Evolutionary conservation across 805 yeast species (phyloP), one percentile per base, ranked within the genome.

Genomic region (Priceomyces fermenticarens): DNA sequence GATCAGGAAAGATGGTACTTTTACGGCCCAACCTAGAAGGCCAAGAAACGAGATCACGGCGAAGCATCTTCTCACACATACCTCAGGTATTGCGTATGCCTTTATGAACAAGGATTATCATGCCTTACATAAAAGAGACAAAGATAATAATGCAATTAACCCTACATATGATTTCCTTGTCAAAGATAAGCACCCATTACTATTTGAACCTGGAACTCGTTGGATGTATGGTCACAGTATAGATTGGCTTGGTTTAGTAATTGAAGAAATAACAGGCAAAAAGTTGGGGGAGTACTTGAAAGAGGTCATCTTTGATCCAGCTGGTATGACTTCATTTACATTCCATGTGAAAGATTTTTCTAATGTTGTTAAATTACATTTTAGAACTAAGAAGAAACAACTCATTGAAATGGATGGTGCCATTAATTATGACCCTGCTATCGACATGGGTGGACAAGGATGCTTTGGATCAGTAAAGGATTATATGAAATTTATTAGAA

Each of bases 371-470:
- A 44, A 43, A 26, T 33, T 56, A 2, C 55, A 55, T 36, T 35
- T 26, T 26, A 44, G 51, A 34, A 44, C 55, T 8, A 46, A 38
- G 23, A 46, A 47, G 15, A 53, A 52, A 4, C 30, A 43, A 12
- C 35, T 43, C 14, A 35, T 40, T n/a, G 42, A 47, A 20, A 40
- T 46, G 30, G 44, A 34, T 12, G 39, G 36, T 12, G 46, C 52
- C 2, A 42, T 47, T 39, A 20, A 20, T 11, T 34, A 20, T 15
- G 63, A 51, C 31, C 56, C 56, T 14, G 45, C 28, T 30, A 38
- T 65, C 7, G 73, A 69, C 43, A 61, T 67, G 66, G 75, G 74
- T 6, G 75, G 75, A n/a, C 71, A 62, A 40, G 75, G 75, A 2
- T 56, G 66, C 38, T 63, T 58, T 40, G 67, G 70, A 1, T 60